Base-by-base conservation (phyloP, 2,329 filamentous ascomycete genomes). In the Rutstroemia sp. region DNA sequence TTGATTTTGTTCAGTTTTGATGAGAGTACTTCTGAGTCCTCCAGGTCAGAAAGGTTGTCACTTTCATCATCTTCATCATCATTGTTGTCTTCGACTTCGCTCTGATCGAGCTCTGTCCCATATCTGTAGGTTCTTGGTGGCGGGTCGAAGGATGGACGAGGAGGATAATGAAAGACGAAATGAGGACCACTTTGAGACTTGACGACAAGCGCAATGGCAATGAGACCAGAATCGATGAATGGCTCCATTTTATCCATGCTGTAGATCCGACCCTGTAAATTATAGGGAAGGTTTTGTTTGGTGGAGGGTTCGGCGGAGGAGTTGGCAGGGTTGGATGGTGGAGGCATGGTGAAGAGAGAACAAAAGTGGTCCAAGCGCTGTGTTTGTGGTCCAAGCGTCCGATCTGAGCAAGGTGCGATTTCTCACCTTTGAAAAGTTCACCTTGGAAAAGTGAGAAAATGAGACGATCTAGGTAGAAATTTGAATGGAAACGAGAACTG, bases 111-210 rank as follows among this genome's bases (percentile, higher is more conserved):
- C 57, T 72, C 64, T 27, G 69, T 70, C 25, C 68, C 67, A 39
- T 66, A 68, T 45, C 66, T 58, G 12, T 58, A 56, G 44, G 61
- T 58, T 12, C 60, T 51, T 34, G 64, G 58, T 21, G 70, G 65
- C 56, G 71, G 67, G 40, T 72, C 63, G 36, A 69, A 69, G 56
- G 74, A 71, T 61, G 76, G 71, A 66, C 75, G 72, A 64, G 84
- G 79, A n/a, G 90, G 90, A 67, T 94, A 94, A 71, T 95, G 89
- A 71, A 92, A 95, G 65, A 94, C 87, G 65, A 94, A 87, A 61
- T 84, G 83, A 27, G 90, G 88, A 16, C 90, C 89, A 64, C 89
- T 87, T 62, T 87, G 83, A 36, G 87, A 88, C 62, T 87, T 62
- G 40, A 70, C 66, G 17, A 67, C 61, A 12, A 70, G 57, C 2